phyloP scores from a whole-genome alignment of 2,329 filamentous ascomycete genomes.

The Sporothrix pallida region DNA sequence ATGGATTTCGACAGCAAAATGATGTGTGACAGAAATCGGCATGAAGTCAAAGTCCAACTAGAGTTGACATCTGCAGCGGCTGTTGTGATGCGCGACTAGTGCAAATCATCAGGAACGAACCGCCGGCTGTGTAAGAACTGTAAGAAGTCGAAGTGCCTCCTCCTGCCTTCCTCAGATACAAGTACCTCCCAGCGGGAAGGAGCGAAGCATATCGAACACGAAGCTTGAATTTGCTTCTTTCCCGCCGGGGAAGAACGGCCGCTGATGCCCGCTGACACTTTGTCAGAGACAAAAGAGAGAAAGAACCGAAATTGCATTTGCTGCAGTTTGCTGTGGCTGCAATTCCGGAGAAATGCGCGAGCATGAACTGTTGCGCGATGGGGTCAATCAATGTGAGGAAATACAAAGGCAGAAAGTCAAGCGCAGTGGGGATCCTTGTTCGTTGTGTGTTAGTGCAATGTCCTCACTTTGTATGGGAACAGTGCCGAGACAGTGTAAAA shows the following conservation, averaged over 20 bases:
- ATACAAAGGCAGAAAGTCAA: conserved; percentile 5
- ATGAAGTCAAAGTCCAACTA: background rate
- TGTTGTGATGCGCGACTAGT: conserved; percentile 9
- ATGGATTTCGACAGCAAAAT: background rate
- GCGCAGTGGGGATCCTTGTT: background rate
- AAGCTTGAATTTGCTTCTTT: background rate
- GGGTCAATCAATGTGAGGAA: conserved; percentile 16
- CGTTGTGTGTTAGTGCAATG: background rate
- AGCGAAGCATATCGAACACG: background rate
- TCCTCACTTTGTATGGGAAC: background rate
- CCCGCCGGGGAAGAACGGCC: background rate
- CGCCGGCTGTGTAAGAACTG: background rate
- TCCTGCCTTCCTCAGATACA: background rate
- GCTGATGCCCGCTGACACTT: background rate
- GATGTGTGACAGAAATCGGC: background rate
- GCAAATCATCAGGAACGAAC: conserved; percentile 2
- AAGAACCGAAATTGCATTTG: background rate
- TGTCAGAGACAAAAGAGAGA: background rate
- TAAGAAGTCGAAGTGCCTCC: background rate
- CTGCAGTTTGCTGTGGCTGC: background rate
- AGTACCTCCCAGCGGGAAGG: background rate
- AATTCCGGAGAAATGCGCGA: conserved; percentile 15
- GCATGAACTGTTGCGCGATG: background rate
- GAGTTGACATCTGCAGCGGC: background rate
- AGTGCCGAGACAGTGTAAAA: background rate